Conservation (phyloP, 257 asterid species). For the Marsdenia floribunda region DNA sequence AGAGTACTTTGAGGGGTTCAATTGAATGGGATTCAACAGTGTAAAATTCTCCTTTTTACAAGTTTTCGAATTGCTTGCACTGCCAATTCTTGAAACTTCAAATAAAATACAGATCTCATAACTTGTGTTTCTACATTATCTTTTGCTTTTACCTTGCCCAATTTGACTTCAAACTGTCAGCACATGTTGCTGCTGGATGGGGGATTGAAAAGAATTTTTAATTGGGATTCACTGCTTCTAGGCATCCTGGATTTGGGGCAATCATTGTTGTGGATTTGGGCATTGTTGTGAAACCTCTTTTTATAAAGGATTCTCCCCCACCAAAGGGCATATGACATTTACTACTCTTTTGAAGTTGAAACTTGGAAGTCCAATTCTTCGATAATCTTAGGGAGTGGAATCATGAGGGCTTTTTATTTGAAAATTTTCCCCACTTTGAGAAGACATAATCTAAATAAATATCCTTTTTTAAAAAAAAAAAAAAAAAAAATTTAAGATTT, state of each 20-base stretch:
- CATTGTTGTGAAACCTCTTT: not conserved
- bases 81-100: constrained; percentile 15
- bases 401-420: too few relatives aligned
- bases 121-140: not conserved
- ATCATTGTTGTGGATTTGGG: not conserved
- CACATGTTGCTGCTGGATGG: not conserved
- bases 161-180: not conserved
- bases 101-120: constrained; percentile 14
- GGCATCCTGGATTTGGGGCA: not conserved
- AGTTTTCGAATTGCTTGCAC: constrained; percentile 9
- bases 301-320: too few relatives aligned
- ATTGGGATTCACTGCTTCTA: not conserved
- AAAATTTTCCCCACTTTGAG: too few relatives aligned
- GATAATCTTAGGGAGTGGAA: too few relatives aligned
- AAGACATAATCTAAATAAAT: too few relatives aligned
- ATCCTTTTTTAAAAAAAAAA: too few relatives aligned
- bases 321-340: too few relatives aligned
- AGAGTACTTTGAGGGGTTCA: not conserved
- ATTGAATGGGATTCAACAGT: not conserved
- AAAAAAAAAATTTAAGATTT: too few relatives aligned
- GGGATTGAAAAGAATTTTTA: not conserved
- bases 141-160: not conserved
- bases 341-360: not conserved
- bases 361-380: not conserved
- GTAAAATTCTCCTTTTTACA: not conserved